Evolutionary conservation across 768 basidiomycete genomes (phyloP).

Genomic region (Piloderma croceum): DNA sequence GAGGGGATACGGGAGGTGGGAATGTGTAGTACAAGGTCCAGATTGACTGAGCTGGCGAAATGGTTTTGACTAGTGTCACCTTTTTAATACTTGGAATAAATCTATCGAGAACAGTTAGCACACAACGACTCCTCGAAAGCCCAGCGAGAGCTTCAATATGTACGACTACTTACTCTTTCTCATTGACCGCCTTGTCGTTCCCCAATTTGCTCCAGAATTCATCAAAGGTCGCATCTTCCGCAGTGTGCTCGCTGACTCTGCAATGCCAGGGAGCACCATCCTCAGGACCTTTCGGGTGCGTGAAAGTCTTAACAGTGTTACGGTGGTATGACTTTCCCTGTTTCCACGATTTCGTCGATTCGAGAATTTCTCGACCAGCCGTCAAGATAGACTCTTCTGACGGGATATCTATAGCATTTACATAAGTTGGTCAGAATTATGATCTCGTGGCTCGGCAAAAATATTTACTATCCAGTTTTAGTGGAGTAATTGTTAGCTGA

Average conservation of each 20-base stretch:
- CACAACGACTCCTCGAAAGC: background rate
- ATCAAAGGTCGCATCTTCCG: slow-evolving; percentile 67
- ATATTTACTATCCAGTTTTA: no score
- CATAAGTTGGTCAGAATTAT: no score
- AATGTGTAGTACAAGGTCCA: slow-evolving; percentile 75
- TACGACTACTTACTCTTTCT: slow-evolving; percentile 49
- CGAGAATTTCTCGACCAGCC: slow-evolving; percentile 50
- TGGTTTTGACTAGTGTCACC: slow-evolving; percentile 52
- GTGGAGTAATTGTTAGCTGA: no score
- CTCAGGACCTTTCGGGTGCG: slow-evolving; percentile 43
- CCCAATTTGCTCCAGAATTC: slow-evolving; percentile 68
- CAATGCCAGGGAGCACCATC: slow-evolving; percentile 66
- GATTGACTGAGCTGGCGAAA: slow-evolving; percentile 59
- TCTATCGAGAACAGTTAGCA: slow-evolving; percentile 31
- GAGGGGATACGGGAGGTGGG: slow-evolving; percentile 61
- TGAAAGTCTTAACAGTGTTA: slow-evolving; percentile 49
- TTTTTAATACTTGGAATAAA: slow-evolving; percentile 63
- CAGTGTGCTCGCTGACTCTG: slow-evolving; percentile 59
- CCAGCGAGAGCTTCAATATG: background rate
- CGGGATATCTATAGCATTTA: no score
- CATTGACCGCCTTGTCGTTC: slow-evolving; percentile 59
- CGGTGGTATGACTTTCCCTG: slow-evolving; percentile 57
- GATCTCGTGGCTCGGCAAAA: no score
- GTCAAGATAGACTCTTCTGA: slow-evolving; percentile 51
- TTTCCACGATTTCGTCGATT: slow-evolving; percentile 57